A percentile compares a stretch with the other conserved stretches of the same genome.
These are phyloP conservation scores for Apiospora marii DNA, from an alignment of 2,329 filamentous ascomycete genomes.

Conservation along the genomic window DNA sequence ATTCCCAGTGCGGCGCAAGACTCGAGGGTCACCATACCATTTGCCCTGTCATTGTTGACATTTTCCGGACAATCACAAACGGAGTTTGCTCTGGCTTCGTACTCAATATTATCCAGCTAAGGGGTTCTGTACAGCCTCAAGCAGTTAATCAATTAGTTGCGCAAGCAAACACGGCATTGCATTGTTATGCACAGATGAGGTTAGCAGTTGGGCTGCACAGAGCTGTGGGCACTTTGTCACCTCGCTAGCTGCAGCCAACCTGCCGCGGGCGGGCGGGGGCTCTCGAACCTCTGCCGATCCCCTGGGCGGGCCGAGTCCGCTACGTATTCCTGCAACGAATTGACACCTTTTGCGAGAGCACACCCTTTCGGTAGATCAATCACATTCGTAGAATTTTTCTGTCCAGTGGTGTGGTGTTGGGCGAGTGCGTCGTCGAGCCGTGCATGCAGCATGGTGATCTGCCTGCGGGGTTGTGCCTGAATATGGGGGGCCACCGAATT, in stretches of 20 bases:
- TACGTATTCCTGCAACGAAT: not conserved
- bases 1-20: not conserved
- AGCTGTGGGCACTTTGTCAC: not conserved
- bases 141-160: too few relatives aligned
- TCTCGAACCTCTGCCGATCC: constrained; percentile 4
- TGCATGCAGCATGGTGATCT: constrained; percentile 5
- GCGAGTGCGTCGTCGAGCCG: not conserved
- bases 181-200: not conserved
- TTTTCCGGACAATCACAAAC: not conserved
- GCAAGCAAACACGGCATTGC: not conserved
- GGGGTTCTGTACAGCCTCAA: not conserved
- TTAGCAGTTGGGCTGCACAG: not conserved
- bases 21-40: not conserved
- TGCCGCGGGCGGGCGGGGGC: not conserved
- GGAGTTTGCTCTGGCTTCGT: not conserved
- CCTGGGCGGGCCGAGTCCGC: constrained; percentile 11
- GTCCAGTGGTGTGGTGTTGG: not conserved
- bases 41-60: not conserved
- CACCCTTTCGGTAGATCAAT: not conserved
- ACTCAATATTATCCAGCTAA: not conserved
- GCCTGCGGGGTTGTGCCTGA: constrained; percentile 4
- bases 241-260: not conserved
- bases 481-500: not conserved
- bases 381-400: constrained; percentile 13
- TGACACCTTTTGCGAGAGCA: too few relatives aligned